phyloP scores from a whole-genome alignment of 2,329 filamentous ascomycete genomes.

The Paradendryphiella salina region DNA sequence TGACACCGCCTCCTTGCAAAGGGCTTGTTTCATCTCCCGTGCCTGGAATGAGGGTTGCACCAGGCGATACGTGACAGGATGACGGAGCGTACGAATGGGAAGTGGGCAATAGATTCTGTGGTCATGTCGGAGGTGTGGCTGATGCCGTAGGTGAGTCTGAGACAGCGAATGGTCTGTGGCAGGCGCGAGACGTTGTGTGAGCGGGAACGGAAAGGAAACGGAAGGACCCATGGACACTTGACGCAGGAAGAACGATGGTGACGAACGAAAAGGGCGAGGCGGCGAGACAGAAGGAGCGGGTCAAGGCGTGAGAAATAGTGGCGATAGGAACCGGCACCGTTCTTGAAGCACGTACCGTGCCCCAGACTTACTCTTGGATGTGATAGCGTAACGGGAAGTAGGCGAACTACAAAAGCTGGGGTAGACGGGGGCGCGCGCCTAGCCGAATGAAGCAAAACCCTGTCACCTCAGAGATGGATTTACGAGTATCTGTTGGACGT shows the following conservation, averaged over 20 bases:
- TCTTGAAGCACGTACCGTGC: neutral
- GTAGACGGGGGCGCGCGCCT: conserved; percentile 5
- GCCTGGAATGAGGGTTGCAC: neutral
- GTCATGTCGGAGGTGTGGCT: conserved; percentile 8
- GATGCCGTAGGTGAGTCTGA: conserved; percentile 1
- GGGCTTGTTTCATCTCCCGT: conserved; percentile 1
- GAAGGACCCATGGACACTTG: neutral
- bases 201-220: neutral
- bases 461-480: neutral
- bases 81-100: neutral
- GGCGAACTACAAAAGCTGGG: conserved; percentile 10
- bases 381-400: conserved; percentile 10
- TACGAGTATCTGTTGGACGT: neutral
- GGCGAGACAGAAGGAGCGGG: neutral
- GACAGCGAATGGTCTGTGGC: neutral
- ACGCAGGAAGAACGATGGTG: neutral
- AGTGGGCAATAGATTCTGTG: conserved; percentile 1
- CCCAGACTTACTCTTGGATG: conserved; percentile 4
- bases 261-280: neutral
- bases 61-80: neutral
- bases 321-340: neutral
- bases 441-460: conserved; percentile 8
- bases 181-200: conserved; percentile 3
- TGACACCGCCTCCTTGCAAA: neutral
- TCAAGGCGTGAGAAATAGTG: neutral